These are phyloP conservation scores for Purpureocillium lavendulum DNA, from an alignment of 2,329 filamentous ascomycete genomes.

Conservation along the genomic window DNA sequence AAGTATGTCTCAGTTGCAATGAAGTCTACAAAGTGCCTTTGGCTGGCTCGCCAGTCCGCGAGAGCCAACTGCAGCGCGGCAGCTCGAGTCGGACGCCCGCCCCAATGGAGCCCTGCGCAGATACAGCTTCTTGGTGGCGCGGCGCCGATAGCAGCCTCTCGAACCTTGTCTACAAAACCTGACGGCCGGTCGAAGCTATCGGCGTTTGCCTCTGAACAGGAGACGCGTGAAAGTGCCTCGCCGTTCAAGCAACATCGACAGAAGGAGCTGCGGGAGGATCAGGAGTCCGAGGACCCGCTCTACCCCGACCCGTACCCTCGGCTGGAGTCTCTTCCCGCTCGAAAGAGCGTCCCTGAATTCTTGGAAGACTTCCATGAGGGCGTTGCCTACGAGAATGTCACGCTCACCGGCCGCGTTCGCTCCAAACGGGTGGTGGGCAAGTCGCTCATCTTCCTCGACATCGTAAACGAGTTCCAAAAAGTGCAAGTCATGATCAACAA, in stretches of 20 bases:
- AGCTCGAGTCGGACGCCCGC: neutral
- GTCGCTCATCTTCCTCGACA: slow-evolving; percentile 77
- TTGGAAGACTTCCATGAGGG: slow-evolving; percentile 18
- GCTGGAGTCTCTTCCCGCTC: slow-evolving; percentile 15
- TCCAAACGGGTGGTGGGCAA: slow-evolving; percentile 63
- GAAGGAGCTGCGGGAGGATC: slow-evolving; percentile 21
- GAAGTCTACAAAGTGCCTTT: slow-evolving; percentile 27
- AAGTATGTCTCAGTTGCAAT: slow-evolving; percentile 20
- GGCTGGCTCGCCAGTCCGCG: slow-evolving; percentile 23
- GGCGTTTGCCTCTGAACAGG: slow-evolving; percentile 10
- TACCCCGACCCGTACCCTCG: slow-evolving; percentile 27
- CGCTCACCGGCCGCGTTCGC: slow-evolving; percentile 56
- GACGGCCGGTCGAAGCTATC: slow-evolving; percentile 5
- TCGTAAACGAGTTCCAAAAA: slow-evolving; percentile 62
- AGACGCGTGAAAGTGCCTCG: slow-evolving; percentile 17
- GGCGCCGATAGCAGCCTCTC: neutral
- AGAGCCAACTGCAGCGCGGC: slow-evolving; percentile 3
- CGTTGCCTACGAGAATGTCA: slow-evolving; percentile 18
- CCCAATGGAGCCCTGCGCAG: slow-evolving; percentile 1
- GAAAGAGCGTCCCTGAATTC: slow-evolving; percentile 26
- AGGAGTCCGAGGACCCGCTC: slow-evolving; percentile 23
- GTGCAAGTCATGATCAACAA: slow-evolving; percentile 73
- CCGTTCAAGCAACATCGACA: slow-evolving; percentile 28
- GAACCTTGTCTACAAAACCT: slow-evolving; percentile 14
- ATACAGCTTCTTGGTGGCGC: neutral